Evolutionary conservation across 176 grass and related monocot species (phyloP).

Genomic region (Tillandsia leiboldiana): DNA sequence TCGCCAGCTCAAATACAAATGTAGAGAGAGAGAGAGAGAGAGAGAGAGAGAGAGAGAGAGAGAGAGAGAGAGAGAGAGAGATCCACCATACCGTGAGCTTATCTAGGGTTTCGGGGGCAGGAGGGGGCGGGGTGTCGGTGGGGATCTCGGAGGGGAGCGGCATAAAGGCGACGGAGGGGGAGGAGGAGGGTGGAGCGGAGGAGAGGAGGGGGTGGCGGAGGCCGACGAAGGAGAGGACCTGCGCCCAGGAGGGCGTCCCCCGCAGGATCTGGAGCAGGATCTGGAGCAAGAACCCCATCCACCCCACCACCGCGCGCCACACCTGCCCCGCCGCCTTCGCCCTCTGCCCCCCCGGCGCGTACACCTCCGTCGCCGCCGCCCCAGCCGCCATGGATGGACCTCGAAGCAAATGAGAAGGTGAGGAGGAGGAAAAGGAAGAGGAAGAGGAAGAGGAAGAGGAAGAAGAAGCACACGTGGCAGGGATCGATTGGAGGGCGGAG

Average conservation of each 20-base stretch:
- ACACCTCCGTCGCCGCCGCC: conserved; percentile 12
- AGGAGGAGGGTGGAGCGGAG: conserved; percentile 25
- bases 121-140: conserved; percentile 35
- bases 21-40: background rate
- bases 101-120: conserved; percentile 24
- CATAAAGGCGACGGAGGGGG: conserved; percentile 59
- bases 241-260: conserved; percentile 68
- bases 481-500: conserved; percentile 4
- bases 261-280: conserved; percentile 80
- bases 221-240: conserved; percentile 85
- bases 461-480: background rate
- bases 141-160: conserved; percentile 64
- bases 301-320: conserved; percentile 51
- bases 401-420: background rate
- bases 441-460: background rate
- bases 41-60: background rate
- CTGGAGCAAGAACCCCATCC: conserved; percentile 75
- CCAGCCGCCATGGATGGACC: conserved; percentile 15
- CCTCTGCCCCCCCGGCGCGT: conserved; percentile 6
- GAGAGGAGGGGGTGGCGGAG: conserved; percentile 69
- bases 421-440: background rate
- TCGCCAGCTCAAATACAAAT: background rate
- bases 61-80: background rate
- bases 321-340: conserved; percentile 15
- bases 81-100: conserved; percentile 54